Evolutionary conservation across 495 filamentous ascomycete species (phyloP).

Genomic region (Penicillium herquei): DNA sequence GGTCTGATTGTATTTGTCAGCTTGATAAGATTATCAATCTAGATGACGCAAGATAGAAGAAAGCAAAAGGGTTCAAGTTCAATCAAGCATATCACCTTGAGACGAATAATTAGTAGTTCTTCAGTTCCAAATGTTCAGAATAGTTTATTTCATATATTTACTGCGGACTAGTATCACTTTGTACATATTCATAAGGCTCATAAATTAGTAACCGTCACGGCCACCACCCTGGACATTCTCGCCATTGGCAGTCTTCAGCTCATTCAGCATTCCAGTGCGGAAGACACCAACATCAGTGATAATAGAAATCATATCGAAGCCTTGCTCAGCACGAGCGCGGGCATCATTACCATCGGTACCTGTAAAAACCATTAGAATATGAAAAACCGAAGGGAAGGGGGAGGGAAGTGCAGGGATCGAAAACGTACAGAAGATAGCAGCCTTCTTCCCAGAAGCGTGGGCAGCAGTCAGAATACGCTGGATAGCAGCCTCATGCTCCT

Average conservation of each 20-base stretch:
- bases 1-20: too few relatives aligned
- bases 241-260: constrained; percentile 34
- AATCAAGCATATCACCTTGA: too few relatives aligned
- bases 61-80: too few relatives aligned
- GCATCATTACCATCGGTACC: constrained; percentile 62
- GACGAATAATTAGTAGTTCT: too few relatives aligned
- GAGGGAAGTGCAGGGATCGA: too few relatives aligned
- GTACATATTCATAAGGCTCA: too few relatives aligned
- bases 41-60: too few relatives aligned
- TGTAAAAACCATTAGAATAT: constrained; percentile 6
- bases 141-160: too few relatives aligned
- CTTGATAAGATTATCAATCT: too few relatives aligned
- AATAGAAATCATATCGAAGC: constrained; percentile 75
- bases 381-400: neutral
- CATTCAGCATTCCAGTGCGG: constrained; percentile 31
- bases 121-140: too few relatives aligned
- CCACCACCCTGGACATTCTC: constrained; percentile 12
- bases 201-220: constrained; percentile 15
- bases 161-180: too few relatives aligned
- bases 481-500: constrained; percentile 61
- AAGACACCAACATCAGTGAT: constrained; percentile 60
- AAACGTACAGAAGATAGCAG: constrained; percentile 68
- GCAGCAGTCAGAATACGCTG: constrained; percentile 61
- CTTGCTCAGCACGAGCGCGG: constrained; percentile 58
- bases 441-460: constrained; percentile 65